Conservation (phyloP, 2,329 filamentous ascomycete genomes). For the Ascochyta pisi region DNA sequence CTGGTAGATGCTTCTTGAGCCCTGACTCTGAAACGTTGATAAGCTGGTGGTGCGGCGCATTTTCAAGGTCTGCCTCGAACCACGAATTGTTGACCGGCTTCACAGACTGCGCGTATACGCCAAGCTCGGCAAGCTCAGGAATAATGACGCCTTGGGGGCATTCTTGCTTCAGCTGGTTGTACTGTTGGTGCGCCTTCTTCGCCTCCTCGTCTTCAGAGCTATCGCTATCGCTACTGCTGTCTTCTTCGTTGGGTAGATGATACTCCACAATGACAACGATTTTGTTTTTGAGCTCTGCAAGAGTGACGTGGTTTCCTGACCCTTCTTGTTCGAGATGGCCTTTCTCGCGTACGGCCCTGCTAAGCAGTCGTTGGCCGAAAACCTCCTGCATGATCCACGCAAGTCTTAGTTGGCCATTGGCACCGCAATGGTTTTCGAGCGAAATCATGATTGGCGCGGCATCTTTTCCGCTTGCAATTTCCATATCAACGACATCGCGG, state of each 20-base stretch:
- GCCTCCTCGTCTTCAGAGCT: conserved; percentile 52
- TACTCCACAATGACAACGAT: conserved; percentile 73
- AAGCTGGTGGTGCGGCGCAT: conserved; percentile 67
- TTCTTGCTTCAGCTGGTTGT: conserved; percentile 61
- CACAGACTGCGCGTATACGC: conserved; percentile 73
- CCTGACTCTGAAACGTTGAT: conserved; percentile 74
- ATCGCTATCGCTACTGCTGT: conserved; percentile 45
- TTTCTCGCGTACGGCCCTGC: conserved; percentile 62
- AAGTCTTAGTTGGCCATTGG: conserved; percentile 66
- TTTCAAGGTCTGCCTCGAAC: conserved; percentile 60
- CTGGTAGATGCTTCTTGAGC: conserved; percentile 60
- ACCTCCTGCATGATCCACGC: conserved; percentile 71
- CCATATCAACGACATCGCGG: conserved; percentile 66
- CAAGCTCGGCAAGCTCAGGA: conserved; percentile 69
- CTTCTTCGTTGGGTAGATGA: conserved; percentile 62
- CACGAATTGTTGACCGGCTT: conserved; percentile 72
- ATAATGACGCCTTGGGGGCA: conserved; percentile 61
- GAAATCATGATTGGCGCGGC: conserved; percentile 69
- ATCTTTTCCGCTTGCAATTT: conserved; percentile 56
- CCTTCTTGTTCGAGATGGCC: conserved; percentile 63
- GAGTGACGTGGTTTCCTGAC: conserved; percentile 60
- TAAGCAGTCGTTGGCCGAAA: conserved; percentile 66
- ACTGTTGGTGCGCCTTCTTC: conserved; percentile 60
- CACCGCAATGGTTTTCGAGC: conserved; percentile 71
- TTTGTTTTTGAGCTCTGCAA: conserved; percentile 67